Evolutionary conservation across 148 eudicot genomes (phyloP).

Genomic region (Fallopia convolvulus): DNA sequence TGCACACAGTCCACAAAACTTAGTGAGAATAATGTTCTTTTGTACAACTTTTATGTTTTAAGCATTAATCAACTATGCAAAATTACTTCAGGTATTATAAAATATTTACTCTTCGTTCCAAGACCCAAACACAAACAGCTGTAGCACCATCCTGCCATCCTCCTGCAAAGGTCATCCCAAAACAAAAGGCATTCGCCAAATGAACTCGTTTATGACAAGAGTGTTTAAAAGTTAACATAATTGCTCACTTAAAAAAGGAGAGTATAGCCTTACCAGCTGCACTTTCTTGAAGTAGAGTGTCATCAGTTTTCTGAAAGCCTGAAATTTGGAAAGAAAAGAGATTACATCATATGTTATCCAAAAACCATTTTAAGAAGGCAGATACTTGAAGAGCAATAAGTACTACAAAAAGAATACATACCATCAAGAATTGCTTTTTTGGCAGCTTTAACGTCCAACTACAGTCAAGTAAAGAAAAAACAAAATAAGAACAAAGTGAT

Average conservation of each 20-base stretch:
- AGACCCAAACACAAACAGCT: constrained; percentile 79
- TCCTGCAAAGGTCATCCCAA: constrained; percentile 27
- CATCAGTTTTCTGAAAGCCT: constrained; percentile 75
- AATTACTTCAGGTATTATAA: background rate
- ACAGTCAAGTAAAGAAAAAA: constrained; percentile 18
- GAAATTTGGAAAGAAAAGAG: constrained; percentile 7
- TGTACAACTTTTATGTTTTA: background rate
- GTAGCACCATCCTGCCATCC: constrained; percentile 94
- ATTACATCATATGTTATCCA: background rate
- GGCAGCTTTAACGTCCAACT: constrained; percentile 84
- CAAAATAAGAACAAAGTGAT: constrained; percentile 11
- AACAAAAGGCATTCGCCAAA: background rate
- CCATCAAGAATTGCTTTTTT: constrained; percentile 83
- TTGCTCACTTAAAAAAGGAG: constrained; percentile 15
- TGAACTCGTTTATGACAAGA: background rate
- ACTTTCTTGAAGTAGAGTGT: constrained; percentile 70
- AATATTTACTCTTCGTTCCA: constrained; percentile 64
- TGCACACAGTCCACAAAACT: background rate
- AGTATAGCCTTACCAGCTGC: constrained; percentile 43
- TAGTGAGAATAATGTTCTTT: background rate
- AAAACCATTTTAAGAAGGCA: background rate
- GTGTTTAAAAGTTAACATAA: constrained; percentile 8
- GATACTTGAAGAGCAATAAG: background rate
- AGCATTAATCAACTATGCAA: background rate
- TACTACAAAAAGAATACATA: constrained; percentile 20